phyloP scores from a whole-genome alignment of 2,329 filamentous ascomycete species.

The Nemania sp. region DNA sequence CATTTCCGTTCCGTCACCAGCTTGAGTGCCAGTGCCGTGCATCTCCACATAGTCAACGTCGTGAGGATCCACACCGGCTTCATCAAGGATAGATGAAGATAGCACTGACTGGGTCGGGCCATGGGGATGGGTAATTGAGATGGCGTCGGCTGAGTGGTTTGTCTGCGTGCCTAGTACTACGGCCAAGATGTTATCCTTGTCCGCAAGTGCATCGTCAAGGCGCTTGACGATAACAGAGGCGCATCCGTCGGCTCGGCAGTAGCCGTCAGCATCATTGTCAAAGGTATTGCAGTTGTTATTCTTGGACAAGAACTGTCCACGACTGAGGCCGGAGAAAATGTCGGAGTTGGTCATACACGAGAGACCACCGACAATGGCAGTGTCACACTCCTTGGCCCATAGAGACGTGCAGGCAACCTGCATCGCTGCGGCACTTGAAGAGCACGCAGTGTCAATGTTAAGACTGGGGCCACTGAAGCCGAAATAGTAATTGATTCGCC shows the following conservation, averaged over 20 bases:
- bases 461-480: slow-evolving; percentile 56
- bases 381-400: slow-evolving; percentile 82
- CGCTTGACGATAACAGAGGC: slow-evolving; percentile 82
- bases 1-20: slow-evolving; percentile 87
- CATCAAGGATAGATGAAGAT: slow-evolving; percentile 76
- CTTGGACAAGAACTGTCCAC: slow-evolving; percentile 82
- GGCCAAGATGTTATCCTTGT: slow-evolving; percentile 82
- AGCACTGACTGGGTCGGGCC: slow-evolving; percentile 79
- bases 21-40: slow-evolving; percentile 90
- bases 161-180: slow-evolving; percentile 80
- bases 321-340: slow-evolving; percentile 79
- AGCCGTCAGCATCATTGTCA: slow-evolving; percentile 83
- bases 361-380: slow-evolving; percentile 81
- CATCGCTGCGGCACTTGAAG: slow-evolving; percentile 54
- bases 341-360: slow-evolving; percentile 85
- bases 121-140: slow-evolving; percentile 87
- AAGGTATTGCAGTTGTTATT: slow-evolving; percentile 84
- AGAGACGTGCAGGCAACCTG: slow-evolving; percentile 73
- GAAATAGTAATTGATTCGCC: slow-evolving; percentile 61
- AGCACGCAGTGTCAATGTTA: slow-evolving; percentile 57
- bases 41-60: slow-evolving; percentile 89
- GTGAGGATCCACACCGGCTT: slow-evolving; percentile 79
- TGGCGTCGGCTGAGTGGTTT: slow-evolving; percentile 84
- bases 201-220: slow-evolving; percentile 79
- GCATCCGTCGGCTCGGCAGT: slow-evolving; percentile 82